Evolutionary conservation across 352 stramenopile species (phyloP).

Genomic region (Globisporangium barbulae): DNA sequence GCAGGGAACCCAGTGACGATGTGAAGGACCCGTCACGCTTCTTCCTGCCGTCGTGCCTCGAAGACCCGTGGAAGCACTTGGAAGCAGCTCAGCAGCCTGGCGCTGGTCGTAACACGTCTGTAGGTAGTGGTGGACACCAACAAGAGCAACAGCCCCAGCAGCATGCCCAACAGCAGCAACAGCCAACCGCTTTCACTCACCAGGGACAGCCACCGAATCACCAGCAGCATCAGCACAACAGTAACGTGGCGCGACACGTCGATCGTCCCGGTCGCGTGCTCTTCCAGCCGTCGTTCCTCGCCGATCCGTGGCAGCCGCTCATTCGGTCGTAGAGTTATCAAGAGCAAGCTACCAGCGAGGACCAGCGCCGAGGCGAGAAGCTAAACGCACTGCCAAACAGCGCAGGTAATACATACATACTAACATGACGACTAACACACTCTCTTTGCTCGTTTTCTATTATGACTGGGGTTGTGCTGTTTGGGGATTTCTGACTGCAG

Average conservation of each 20-base stretch:
- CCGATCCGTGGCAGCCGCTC: slow-evolving; percentile 47
- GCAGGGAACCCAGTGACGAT: slow-evolving; percentile 38
- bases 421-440: too few relatives aligned
- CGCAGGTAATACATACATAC: background rate
- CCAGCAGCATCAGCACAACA: slow-evolving; percentile 2
- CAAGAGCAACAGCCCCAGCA: slow-evolving; percentile 6
- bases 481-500: background rate
- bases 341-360: background rate
- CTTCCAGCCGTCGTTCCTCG: slow-evolving; percentile 69
- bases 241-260: background rate
- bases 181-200: slow-evolving; percentile 1
- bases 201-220: background rate
- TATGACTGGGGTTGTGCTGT: background rate
- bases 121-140: background rate
- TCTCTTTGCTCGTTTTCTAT: background rate
- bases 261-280: slow-evolving; percentile 44
- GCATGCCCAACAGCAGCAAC: slow-evolving; percentile 15
- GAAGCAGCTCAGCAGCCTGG: slow-evolving; percentile 8
- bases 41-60: slow-evolving; percentile 62
- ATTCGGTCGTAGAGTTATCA: background rate
- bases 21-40: slow-evolving; percentile 41
- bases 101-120: background rate
- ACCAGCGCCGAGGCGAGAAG: background rate
- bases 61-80: slow-evolving; percentile 60
- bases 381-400: background rate